phyloP scores from a whole-genome alignment of 352 stramenopile genomes.

The Blastocystis sp. region DNA sequence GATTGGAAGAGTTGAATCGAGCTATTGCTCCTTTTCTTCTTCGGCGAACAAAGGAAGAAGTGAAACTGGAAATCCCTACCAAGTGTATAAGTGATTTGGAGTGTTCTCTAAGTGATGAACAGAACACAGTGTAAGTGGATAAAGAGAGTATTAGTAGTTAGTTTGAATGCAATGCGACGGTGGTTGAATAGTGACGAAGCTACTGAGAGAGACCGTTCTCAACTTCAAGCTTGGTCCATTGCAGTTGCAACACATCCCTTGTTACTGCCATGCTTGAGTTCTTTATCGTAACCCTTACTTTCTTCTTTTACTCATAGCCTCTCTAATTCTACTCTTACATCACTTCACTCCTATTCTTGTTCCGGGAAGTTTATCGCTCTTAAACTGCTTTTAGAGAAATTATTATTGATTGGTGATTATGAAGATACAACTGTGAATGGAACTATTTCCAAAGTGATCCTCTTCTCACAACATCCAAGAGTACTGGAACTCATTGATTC shows the following conservation, averaged over 20 bases:
- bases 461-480: conserved; percentile 47
- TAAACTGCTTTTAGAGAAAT: conserved; percentile 45
- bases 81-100: conserved; percentile 19
- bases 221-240: background rate
- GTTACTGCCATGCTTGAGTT: background rate
- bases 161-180: background rate
- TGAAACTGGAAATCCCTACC: conserved; percentile 27
- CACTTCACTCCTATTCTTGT: conserved; percentile 10
- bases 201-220: background rate
- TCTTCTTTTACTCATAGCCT: background rate
- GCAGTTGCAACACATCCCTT: conserved; percentile 24
- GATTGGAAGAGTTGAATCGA: conserved; percentile 48
- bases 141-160: background rate
- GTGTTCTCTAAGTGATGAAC: conserved; percentile 26
- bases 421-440: background rate
- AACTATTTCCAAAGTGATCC: background rate
- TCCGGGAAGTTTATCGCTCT: conserved; percentile 35
- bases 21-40: conserved; percentile 35
- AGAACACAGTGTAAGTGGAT: background rate
- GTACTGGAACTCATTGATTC: background rate
- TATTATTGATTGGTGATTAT: conserved; percentile 23
- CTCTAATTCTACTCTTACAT: background rate
- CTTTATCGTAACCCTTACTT: background rate
- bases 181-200: conserved; percentile 6
- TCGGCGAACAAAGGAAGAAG: conserved; percentile 39